These are phyloP conservation scores for Aspergillus saccharolyticus DNA, from an alignment of 495 filamentous ascomycete species.

Conservation along the genomic window DNA sequence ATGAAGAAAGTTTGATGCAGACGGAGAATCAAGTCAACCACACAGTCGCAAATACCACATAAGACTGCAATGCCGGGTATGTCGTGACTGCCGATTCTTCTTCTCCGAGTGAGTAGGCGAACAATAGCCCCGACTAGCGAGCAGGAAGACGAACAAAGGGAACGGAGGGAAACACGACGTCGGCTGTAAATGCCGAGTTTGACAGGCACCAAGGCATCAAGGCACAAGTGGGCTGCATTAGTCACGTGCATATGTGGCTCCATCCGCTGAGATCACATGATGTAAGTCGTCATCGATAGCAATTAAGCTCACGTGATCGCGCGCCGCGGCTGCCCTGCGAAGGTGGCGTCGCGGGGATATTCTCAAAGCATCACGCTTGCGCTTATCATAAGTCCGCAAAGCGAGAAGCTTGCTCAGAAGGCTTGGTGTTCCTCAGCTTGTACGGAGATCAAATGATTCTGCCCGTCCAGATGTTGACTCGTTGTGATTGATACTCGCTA, in stretches of 20 bases:
- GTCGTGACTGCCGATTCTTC: neutral
- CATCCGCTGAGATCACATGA: neutral
- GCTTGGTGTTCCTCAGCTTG: no score
- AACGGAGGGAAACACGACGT: conserved; percentile 3
- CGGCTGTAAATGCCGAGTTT: conserved; percentile 6
- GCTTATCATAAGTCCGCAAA: no score
- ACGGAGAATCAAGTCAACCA: neutral
- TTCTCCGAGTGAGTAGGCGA: neutral
- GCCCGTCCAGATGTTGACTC: neutral
- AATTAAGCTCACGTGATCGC: neutral
- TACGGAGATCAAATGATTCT: no score
- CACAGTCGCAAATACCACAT: neutral
- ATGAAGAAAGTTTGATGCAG: neutral
- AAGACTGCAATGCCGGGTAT: neutral
- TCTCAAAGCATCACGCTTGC: neutral
- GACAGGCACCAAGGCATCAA: conserved; percentile 11
- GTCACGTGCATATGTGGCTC: neutral
- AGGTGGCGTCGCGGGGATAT: neutral
- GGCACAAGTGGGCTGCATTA: neutral
- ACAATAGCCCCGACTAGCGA: neutral
- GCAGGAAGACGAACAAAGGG: neutral
- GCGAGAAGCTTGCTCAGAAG: no score
- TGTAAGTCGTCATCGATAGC: neutral
- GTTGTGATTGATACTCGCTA: conserved; percentile 7
- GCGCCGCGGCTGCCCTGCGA: neutral